phyloP scores from a whole-genome alignment of 306 rosid species.

The Quillaja saponaria region DNA sequence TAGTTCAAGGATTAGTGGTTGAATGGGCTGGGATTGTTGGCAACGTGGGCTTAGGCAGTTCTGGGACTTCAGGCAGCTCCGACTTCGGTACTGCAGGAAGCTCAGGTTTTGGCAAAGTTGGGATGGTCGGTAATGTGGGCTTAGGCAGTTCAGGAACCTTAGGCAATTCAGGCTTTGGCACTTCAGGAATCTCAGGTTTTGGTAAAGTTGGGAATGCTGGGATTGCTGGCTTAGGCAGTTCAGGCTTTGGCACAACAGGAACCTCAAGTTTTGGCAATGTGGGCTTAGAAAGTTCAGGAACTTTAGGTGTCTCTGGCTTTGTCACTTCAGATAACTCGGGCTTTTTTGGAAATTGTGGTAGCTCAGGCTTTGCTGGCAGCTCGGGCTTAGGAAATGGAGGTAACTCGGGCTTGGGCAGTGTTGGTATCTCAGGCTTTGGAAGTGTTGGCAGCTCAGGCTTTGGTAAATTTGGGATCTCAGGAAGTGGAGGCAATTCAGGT shows the following conservation, averaged over 20 bases:
- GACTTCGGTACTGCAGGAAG: background rate
- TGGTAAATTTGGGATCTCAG: slow-evolving; percentile 28
- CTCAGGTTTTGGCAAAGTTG: slow-evolving; percentile 4
- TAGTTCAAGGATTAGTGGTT: too few species aligned
- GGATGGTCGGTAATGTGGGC: slow-evolving; percentile 10
- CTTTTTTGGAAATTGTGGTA: background rate
- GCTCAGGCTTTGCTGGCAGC: slow-evolving; percentile 5
- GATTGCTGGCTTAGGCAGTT: slow-evolving; percentile 17
- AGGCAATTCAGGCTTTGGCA: slow-evolving; percentile 21
- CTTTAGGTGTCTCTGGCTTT: background rate
- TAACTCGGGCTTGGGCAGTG: background rate
- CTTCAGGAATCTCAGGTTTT: slow-evolving; percentile 17
- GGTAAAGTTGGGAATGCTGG: slow-evolving; percentile 12
- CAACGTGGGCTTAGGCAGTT: background rate
- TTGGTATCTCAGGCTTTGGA: slow-evolving; percentile 15
- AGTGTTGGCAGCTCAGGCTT: slow-evolving; percentile 12
- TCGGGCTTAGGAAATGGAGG: background rate
- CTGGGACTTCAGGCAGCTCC: background rate
- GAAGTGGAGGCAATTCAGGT: slow-evolving; percentile 26
- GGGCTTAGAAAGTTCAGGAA: background rate
- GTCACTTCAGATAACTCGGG: background rate
- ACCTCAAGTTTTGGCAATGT: background rate
- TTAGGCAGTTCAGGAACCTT: slow-evolving; percentile 1
- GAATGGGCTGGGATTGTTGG: background rate
- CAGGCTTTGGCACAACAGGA: slow-evolving; percentile 23